These are phyloP conservation scores for Cornus suecica DNA, from an alignment of 148 eudicot species.

Conservation along the genomic window DNA sequence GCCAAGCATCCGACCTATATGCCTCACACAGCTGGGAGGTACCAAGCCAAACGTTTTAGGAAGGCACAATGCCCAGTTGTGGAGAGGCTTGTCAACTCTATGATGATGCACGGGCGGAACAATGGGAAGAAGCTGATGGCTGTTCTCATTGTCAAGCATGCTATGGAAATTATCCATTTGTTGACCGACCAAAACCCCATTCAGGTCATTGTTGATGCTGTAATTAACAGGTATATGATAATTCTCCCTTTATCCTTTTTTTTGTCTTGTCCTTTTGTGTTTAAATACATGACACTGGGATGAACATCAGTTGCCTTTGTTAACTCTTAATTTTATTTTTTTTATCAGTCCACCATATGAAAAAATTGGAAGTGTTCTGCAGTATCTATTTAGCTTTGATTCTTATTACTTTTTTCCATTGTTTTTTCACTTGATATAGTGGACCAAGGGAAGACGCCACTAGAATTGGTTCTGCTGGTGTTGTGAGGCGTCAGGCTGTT, in stretches of 20 bases:
- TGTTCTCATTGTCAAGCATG: slow-evolving; percentile 47
- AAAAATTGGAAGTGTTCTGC: not conserved
- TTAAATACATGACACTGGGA: not conserved
- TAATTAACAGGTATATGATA: slow-evolving; percentile 36
- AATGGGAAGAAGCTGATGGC: slow-evolving; percentile 54
- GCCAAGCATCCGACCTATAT: slow-evolving; percentile 36
- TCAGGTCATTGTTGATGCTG: slow-evolving; percentile 54
- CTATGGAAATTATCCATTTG: slow-evolving; percentile 51
- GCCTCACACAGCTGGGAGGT: slow-evolving; percentile 56
- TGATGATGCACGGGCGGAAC: slow-evolving; percentile 57
- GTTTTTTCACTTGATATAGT: slow-evolving; percentile 12
- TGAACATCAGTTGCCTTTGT: not conserved
- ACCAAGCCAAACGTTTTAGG: slow-evolving; percentile 40
- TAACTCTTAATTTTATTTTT: not conserved
- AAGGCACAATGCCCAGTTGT: slow-evolving; percentile 55
- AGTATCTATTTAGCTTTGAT: not conserved
- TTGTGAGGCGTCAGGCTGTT: slow-evolving; percentile 44
- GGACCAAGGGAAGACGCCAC: slow-evolving; percentile 47
- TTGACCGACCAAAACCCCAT: slow-evolving; percentile 45
- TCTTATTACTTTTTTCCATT: not conserved
- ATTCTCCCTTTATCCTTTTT: too few relatives aligned
- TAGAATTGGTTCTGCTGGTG: slow-evolving; percentile 45
- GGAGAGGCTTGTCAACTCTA: slow-evolving; percentile 48
- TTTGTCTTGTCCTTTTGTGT: not conserved
- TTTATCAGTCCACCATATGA: not conserved